Conservation (phyloP, 306 rosid species). For the Cyclanthera cordifolia region DNA sequence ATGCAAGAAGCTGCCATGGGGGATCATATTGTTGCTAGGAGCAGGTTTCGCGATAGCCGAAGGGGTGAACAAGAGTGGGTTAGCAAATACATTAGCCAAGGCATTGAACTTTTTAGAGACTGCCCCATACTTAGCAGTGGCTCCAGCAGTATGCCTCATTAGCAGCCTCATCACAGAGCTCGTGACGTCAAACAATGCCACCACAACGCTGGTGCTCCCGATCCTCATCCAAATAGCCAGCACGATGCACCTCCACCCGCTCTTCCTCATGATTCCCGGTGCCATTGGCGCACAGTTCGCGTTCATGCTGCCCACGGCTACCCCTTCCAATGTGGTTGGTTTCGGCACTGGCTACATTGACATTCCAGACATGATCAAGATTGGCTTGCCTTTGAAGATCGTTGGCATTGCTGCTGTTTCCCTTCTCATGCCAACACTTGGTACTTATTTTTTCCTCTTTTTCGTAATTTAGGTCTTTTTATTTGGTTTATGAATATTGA, state of each 20-base stretch:
- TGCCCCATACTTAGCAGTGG: constrained; percentile 57
- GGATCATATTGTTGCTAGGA: constrained; percentile 60
- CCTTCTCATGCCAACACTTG: constrained; percentile 67
- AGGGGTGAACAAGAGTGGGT: constrained; percentile 63
- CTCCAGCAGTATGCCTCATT: constrained; percentile 48
- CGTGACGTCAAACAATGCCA: constrained; percentile 64
- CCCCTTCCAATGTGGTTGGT: constrained; percentile 74
- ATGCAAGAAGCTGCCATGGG: constrained; percentile 85
- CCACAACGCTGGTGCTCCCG: constrained; percentile 65
- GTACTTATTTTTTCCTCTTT: constrained; percentile 18
- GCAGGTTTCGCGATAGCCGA: constrained; percentile 91
- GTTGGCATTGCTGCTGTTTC: constrained; percentile 45
- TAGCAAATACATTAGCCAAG: constrained; percentile 48
- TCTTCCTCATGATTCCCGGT: constrained; percentile 72
- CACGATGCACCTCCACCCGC: constrained; percentile 59
- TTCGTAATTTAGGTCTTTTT: neutral
- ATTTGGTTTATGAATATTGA: neutral
- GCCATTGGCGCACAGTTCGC: constrained; percentile 72
- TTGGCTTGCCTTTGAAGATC: constrained; percentile 62
- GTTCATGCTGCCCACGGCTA: constrained; percentile 61
- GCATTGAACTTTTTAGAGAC: constrained; percentile 43
- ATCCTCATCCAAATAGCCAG: constrained; percentile 52
- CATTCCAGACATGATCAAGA: constrained; percentile 61
- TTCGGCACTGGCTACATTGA: constrained; percentile 67
- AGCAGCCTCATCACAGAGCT: constrained; percentile 70